Conservation (phyloP, 148 eudicot species). For the Beta vulgaris region DNA sequence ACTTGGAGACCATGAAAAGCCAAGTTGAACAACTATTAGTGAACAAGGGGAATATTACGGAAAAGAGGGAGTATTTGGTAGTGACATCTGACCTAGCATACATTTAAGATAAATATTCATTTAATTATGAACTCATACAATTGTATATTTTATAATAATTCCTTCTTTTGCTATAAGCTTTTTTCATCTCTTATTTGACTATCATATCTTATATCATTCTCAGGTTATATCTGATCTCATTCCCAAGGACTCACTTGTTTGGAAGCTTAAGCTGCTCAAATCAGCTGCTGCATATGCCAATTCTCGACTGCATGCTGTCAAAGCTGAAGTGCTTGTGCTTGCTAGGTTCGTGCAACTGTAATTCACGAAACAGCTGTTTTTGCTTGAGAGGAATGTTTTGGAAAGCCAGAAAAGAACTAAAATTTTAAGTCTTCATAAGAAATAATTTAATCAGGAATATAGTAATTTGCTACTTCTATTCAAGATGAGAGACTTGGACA, state of each 20-base stretch:
- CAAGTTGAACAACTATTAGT: no score
- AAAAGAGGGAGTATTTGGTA: not conserved
- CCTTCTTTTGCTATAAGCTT: no score
- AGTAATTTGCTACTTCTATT: not conserved
- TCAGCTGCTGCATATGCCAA: slow-evolving; percentile 83
- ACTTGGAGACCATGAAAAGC: no score
- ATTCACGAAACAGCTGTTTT: not conserved
- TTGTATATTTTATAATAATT: no score
- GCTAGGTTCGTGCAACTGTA: slow-evolving; percentile 52
- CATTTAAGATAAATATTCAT: no score
- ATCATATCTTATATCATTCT: not conserved
- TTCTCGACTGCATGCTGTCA: slow-evolving; percentile 87
- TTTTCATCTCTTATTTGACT: no score
- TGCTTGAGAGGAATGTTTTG: not conserved
- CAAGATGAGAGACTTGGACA: not conserved
- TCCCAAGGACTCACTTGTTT: slow-evolving; percentile 76
- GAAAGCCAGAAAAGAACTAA: not conserved
- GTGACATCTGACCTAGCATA: no score
- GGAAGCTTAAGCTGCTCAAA: slow-evolving; percentile 87
- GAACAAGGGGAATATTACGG: no score
- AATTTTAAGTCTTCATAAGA: not conserved
- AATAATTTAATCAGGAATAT: not conserved
- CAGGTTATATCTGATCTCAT: slow-evolving; percentile 81
- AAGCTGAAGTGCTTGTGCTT: slow-evolving; percentile 92
- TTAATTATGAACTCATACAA: no score